Percentiles rank a stretch among this genome's conserved stretches.
Evolutionary conservation across 1,284 basidiomycete species (phyloP).

Genomic region (Vanrija pseudolonga): DNA sequence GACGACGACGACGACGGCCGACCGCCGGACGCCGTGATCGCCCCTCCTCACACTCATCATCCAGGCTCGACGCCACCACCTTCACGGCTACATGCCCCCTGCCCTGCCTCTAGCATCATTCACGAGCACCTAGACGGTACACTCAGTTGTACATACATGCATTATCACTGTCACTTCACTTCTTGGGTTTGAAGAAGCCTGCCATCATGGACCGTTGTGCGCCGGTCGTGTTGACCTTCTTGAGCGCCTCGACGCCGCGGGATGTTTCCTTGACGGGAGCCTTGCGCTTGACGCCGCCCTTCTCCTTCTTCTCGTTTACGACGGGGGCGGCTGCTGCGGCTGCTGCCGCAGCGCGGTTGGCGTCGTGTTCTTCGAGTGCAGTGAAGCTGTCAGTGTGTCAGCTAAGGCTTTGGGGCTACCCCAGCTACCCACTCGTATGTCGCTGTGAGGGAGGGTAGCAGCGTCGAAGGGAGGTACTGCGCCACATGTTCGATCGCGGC

Average conservation of each 20-base stretch:
- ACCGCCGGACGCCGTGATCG: too few species aligned
- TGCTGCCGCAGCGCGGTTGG: conserved; percentile 29
- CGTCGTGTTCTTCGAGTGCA: conserved; percentile 25
- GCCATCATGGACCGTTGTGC: conserved; percentile 33
- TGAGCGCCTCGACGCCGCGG: conserved; percentile 41
- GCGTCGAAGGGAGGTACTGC: conserved; percentile 26
- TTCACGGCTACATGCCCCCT: not conserved
- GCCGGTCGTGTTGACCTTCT: conserved; percentile 44
- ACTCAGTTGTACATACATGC: not conserved
- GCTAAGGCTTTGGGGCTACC: not conserved
- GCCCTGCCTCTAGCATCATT: not conserved
- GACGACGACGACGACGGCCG: not conserved
- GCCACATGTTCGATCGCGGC: conserved; percentile 32
- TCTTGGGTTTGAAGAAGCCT: conserved; percentile 45
- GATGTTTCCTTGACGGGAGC: conserved; percentile 23
- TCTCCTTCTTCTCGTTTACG: conserved; percentile 13
- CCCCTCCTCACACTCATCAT: too few species aligned
- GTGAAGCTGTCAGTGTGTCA: conserved; percentile 23
- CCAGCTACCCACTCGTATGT: conserved; percentile 27
- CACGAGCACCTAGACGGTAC: not conserved
- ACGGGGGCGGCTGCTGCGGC: conserved; percentile 28
- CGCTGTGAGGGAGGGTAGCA: conserved; percentile 9
- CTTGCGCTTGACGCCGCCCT: conserved; percentile 25
- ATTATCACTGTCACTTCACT: not conserved
- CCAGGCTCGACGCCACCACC: too few species aligned